Conservation (phyloP, 208 protist genomes). For the Trypanosoma boissoni region DNA sequence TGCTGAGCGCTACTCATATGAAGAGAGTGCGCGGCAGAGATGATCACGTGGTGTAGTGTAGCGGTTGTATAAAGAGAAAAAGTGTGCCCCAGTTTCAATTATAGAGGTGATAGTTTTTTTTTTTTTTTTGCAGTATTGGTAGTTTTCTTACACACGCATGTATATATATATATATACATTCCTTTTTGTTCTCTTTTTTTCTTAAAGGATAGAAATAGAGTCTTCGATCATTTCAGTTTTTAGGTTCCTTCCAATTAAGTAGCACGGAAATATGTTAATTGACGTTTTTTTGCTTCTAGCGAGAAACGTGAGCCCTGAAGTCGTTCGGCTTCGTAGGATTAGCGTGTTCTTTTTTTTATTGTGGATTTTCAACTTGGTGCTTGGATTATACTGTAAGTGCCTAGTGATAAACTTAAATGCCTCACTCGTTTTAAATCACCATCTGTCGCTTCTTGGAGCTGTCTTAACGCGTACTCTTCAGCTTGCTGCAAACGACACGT, state of each 20-base stretch:
- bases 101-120: background rate
- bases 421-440: constrained; percentile 37
- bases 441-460: constrained; percentile 33
- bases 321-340: background rate
- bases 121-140: too few species aligned
- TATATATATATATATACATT: too few species aligned
- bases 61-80: background rate
- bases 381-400: constrained; percentile 26
- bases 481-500: background rate
- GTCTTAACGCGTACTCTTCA: constrained; percentile 22
- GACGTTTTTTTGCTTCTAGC: background rate
- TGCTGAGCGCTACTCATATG: constrained; percentile 34
- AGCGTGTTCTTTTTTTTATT: constrained; percentile 4
- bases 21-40: constrained; percentile 46
- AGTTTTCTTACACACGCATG: too few species aligned
- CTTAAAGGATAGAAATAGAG: background rate
- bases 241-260: too few species aligned
- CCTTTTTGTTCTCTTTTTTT: constrained; percentile 13
- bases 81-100: too few species aligned
- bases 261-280: too few species aligned
- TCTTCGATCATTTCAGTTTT: too few species aligned
- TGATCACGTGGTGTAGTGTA: background rate
- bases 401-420: constrained; percentile 44
- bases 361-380: background rate
- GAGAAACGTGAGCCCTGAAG: background rate